A percentile compares a stretch with the other conserved stretches of the same genome.
phyloP scores from a whole-genome alignment of 2,329 filamentous ascomycete species.

The Tricladium varicosporioides region DNA sequence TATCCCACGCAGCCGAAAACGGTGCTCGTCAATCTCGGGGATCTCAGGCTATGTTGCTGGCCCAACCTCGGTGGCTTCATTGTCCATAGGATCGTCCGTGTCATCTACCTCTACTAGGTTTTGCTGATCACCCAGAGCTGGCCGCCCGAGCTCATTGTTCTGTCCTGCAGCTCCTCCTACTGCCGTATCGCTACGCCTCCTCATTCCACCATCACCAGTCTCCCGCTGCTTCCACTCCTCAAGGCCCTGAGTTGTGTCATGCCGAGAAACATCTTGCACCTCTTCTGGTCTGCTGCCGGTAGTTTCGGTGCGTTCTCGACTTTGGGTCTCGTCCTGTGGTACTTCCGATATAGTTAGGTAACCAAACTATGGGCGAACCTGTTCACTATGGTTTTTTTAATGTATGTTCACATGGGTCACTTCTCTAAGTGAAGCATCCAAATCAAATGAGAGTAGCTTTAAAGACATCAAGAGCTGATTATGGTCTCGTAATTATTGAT shows the following conservation, averaged over 20 bases:
- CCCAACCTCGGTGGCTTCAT: conserved; percentile 15
- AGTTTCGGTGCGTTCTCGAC: background rate
- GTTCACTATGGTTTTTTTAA: too few species aligned
- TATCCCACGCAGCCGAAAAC: conserved; percentile 21
- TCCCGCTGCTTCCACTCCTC: background rate
- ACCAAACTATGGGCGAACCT: too few species aligned
- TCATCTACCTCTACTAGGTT: conserved; percentile 9
- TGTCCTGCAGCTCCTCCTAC: conserved; percentile 9
- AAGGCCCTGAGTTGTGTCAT: conserved; percentile 14
- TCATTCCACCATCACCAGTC: too few species aligned
- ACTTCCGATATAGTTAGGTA: too few species aligned
- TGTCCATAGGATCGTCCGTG: conserved; percentile 13
- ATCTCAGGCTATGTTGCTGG: conserved; percentile 14
- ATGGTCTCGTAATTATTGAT: too few species aligned
- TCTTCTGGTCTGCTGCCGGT: background rate
- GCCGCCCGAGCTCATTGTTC: background rate
- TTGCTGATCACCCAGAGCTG: conserved; percentile 17
- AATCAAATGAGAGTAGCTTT: too few species aligned
- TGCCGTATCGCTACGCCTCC: conserved; percentile 11
- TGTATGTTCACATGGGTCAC: too few species aligned
- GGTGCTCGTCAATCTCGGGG: conserved; percentile 11
- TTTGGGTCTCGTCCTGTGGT: background rate
- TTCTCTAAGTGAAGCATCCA: too few species aligned
- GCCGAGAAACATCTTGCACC: conserved; percentile 18
- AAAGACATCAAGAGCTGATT: too few species aligned